Base-by-base conservation (phyloP, 257 asterid genomes). In the Petunia secreta region DNA sequence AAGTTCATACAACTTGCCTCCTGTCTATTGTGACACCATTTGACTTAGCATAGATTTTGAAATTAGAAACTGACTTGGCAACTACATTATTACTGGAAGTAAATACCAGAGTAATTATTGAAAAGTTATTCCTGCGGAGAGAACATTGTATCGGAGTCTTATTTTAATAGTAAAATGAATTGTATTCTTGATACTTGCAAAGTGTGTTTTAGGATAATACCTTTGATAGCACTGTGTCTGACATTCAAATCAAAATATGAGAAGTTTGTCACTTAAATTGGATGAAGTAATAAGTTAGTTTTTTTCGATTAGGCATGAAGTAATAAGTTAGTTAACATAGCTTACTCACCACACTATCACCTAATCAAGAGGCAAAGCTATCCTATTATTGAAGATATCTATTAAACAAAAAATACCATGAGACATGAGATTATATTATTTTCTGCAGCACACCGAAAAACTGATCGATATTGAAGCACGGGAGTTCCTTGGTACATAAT, bases 391-490 rank as follows among this genome's bases (percentile, higher is more conserved):
- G 67, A 62, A 62, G 67, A 34, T 41, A 62, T 34, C 67, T 62
- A 16, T 25, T 34, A 60, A 60, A 60, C 66, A 60, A 60, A 40
- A 60, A 60, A 60, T 1, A 34, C 66, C 66, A 13, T 25, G 41
- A 60, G 40, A 34, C 14, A 60, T 60, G 66, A 60, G 41, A 60
- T 25, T 34, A 62, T 34, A 8, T 62, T 34, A 60, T 2, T 25
- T 60, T 60, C 8, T 62, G 66, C 67, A 62, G 67, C 40, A 34
- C 3, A 62, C 14, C 6, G 1, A 62, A 34, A 59, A 66, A 40
- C 7, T 41, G 37, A 66, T 66, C 75, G 41, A 41, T 66, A 41
- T 66, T n/a, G 41, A 43, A 67, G 75, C 55, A 67, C n/a, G 43
- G 43, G 55, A 43, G 75, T n/a, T 67, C 75, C 55, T 67, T n/a